Conservation (phyloP, 2,329 filamentous ascomycete species). For the Hirsutella minnesotensis region DNA sequence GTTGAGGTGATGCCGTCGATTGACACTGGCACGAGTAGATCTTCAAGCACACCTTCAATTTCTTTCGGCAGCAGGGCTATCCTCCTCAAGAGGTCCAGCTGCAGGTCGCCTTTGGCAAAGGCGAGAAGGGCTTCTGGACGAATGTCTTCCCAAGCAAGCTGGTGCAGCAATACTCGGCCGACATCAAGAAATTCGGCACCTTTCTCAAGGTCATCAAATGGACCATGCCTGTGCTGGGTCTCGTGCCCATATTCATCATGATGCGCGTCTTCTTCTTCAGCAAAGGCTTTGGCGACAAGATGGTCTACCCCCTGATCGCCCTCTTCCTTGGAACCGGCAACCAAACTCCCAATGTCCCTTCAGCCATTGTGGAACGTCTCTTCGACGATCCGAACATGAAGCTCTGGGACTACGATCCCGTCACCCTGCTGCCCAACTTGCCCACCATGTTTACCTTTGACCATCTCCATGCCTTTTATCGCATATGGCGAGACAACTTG, state of each 20-base stretch:
- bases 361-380: slow-evolving; percentile 51
- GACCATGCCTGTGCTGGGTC: slow-evolving; percentile 47
- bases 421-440: slow-evolving; percentile 43
- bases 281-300: slow-evolving; percentile 57
- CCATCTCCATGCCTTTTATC: slow-evolving; percentile 49
- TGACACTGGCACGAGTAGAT: slow-evolving; percentile 32
- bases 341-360: slow-evolving; percentile 59
- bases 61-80: slow-evolving; percentile 46
- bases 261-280: slow-evolving; percentile 58
- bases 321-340: slow-evolving; percentile 67
- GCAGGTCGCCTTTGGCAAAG: slow-evolving; percentile 53
- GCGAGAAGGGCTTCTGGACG: slow-evolving; percentile 47
- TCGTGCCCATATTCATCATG: slow-evolving; percentile 52
- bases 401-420: slow-evolving; percentile 45
- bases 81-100: slow-evolving; percentile 46
- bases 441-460: slow-evolving; percentile 57
- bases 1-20: not conserved
- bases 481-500: slow-evolving; percentile 43
- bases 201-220: slow-evolving; percentile 46
- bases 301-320: slow-evolving; percentile 60
- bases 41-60: slow-evolving; percentile 56
- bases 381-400: slow-evolving; percentile 48
- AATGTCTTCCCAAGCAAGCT: slow-evolving; percentile 52
- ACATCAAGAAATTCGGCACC: slow-evolving; percentile 42
- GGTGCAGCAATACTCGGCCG: slow-evolving; percentile 39